A percentile compares a stretch with the other conserved stretches of the same genome.
Conservation (phyloP, 495 filamentous ascomycete species). For the Aspergillus incahuasiensis region DNA sequence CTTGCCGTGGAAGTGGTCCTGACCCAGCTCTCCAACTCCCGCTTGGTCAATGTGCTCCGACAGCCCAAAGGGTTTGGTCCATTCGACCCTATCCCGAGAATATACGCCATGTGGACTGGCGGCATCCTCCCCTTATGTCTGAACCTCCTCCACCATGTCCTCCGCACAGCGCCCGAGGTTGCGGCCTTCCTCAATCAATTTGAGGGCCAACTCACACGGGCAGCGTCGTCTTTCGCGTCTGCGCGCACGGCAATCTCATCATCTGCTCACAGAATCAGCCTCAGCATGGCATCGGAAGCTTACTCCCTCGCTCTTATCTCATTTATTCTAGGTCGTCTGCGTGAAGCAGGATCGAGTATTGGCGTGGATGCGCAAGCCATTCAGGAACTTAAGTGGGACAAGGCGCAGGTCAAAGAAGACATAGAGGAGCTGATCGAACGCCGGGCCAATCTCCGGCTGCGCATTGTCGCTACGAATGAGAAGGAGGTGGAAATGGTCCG, state of each 20-base stretch:
- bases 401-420: conserved; percentile 63
- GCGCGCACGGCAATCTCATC: conserved; percentile 30
- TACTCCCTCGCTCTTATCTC: conserved; percentile 72
- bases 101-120: conserved; percentile 81
- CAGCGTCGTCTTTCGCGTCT: conserved; percentile 56
- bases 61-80: conserved; percentile 65
- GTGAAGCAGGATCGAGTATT: conserved; percentile 53
- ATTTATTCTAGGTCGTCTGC: conserved; percentile 56
- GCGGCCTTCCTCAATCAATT: conserved; percentile 83
- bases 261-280: conserved; percentile 51
- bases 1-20: conserved; percentile 82
- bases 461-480: conserved; percentile 65
- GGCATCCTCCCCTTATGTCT: conserved; percentile 86
- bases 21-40: conserved; percentile 69
- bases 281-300: conserved; percentile 67
- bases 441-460: conserved; percentile 55
- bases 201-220: conserved; percentile 62
- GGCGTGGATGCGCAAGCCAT: conserved; percentile 59
- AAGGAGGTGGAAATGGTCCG: conserved; percentile 63
- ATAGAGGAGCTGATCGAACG: conserved; percentile 69
- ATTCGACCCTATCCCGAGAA: conserved; percentile 51
- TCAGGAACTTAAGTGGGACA: conserved; percentile 66
- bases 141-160: conserved; percentile 79
- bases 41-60: conserved; percentile 64
- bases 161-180: conserved; percentile 74